Conservation (phyloP, 1,284 basidiomycete species). For the Uromyces viciae-fabae region DNA sequence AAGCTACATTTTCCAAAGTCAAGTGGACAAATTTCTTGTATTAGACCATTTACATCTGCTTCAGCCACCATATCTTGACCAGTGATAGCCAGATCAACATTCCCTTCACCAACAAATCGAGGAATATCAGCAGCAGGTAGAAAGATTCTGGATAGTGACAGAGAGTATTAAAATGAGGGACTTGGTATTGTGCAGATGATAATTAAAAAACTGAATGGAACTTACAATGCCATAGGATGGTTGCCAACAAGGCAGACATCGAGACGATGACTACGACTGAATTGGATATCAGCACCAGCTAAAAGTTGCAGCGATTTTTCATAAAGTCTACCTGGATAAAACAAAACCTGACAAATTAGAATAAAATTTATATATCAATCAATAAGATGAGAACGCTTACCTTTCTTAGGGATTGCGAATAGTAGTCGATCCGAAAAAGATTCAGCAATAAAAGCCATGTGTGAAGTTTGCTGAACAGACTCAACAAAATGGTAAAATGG, state of each 20-base stretch:
- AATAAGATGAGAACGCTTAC: slow-evolving; percentile 56
- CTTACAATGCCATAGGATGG: neutral
- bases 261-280: slow-evolving; percentile 60
- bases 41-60: slow-evolving; percentile 69
- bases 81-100: slow-evolving; percentile 84
- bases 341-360: neutral
- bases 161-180: slow-evolving; percentile 77
- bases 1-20: slow-evolving; percentile 92
- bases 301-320: slow-evolving; percentile 87
- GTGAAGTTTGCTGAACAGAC: too few relatives aligned
- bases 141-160: slow-evolving; percentile 92
- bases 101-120: slow-evolving; percentile 95
- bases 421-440: slow-evolving; percentile 69
- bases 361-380: slow-evolving; percentile 11
- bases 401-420: slow-evolving; percentile 98
- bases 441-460: slow-evolving; percentile 59
- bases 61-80: slow-evolving; percentile 97
- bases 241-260: neutral
- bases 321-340: slow-evolving; percentile 69
- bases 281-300: slow-evolving; percentile 91
- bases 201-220: neutral
- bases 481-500: neutral
- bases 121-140: slow-evolving; percentile 96
- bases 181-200: neutral
- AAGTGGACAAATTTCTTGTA: slow-evolving; percentile 77